Percentiles rank a stretch among this genome's conserved stretches.
phyloP scores from a whole-genome alignment of 805 yeast species.

The Candida takata region DNA sequence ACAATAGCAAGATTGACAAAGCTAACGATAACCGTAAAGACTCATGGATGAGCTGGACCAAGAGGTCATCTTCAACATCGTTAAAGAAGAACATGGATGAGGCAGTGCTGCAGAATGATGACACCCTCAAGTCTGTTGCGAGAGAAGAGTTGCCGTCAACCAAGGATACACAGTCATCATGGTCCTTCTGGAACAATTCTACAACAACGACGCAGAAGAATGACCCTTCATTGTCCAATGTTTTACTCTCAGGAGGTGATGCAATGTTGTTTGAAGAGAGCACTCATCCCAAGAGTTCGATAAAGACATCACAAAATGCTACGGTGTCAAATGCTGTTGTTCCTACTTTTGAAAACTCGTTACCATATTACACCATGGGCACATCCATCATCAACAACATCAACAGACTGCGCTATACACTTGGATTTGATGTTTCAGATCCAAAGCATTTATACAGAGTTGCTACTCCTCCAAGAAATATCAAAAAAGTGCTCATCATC shows the following conservation, averaged over 20 bases:
- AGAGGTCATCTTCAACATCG: slow-evolving; percentile 19
- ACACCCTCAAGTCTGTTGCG: slow-evolving; percentile 9
- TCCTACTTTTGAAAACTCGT: slow-evolving; percentile 20
- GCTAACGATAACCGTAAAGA: neutral
- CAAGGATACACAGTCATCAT: slow-evolving; percentile 16
- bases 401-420: slow-evolving; percentile 17
- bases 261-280: slow-evolving; percentile 22
- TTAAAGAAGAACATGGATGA: slow-evolving; percentile 14
- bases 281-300: slow-evolving; percentile 1
- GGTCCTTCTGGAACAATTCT: slow-evolving; percentile 23
- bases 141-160: slow-evolving; percentile 2
- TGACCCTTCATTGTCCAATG: slow-evolving; percentile 12
- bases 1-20: no score
- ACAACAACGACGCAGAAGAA: slow-evolving; percentile 4
- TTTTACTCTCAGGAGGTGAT: slow-evolving; percentile 18
- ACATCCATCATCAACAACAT: slow-evolving; percentile 17
- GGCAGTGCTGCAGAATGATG: slow-evolving; percentile 6
- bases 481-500: slow-evolving; percentile 65
- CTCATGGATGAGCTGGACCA: slow-evolving; percentile 20
- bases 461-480: slow-evolving; percentile 11
- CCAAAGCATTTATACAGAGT: slow-evolving; percentile 23
- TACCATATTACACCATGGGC: slow-evolving; percentile 16
- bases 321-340: slow-evolving; percentile 18
- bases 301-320: slow-evolving; percentile 2
- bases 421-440: slow-evolving; percentile 22